Evolutionary conservation across 768 basidiomycete genomes (phyloP), one percentile per base, ranked within the genome.

Genomic region (Baorangia bicolor): DNA sequence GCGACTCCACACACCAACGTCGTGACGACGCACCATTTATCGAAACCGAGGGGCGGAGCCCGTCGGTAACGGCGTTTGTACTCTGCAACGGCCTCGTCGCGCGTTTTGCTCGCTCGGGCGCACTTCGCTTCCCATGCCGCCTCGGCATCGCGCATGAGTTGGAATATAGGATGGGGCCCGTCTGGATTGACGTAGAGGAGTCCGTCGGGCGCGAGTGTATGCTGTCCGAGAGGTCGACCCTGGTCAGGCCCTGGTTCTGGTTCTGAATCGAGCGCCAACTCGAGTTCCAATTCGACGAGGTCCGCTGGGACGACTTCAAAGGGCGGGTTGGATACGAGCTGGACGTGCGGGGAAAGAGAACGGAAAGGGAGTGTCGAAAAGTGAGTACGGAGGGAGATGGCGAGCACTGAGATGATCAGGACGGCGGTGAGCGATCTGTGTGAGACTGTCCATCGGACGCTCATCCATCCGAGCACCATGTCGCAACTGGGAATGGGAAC

Each of bases 161-260:
- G 73, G 45, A 73, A 72, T n/a, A 81, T 75, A 1, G 79, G 80
- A 58, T 81, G 78, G 2, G 69, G 60, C 0, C 72, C 75, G 5
- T 68, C 42, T 0, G 68, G 68, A 43, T 77, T 72, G 56, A 74
- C 73, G 21, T 68, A 40, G 10, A 77, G 62, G 23, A 73, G 53
- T 1, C 75, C 75, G 27, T 71, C 66, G 1, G 56, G n/a, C 2
- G 64, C 55, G 28, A 63, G 55, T 2, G 50, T 56, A 45, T 76
- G 74, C 8, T 37, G 20, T 8, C 49, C 63, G 6, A 63, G 57
- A 1, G 31, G 40, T 16, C 8, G 10, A 18, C 7, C 1, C 16
- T 13, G 35, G 3, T 30, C 44, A 34, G 10, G 46, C 14, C 35
- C 40, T 35, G 23, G 23, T n/a, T n/a, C n/a, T n/a, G n/a, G n/a